These are phyloP conservation scores for Vaccinium vitisidaea DNA, from an alignment of 148 eudicot species.

Conservation along the genomic window DNA sequence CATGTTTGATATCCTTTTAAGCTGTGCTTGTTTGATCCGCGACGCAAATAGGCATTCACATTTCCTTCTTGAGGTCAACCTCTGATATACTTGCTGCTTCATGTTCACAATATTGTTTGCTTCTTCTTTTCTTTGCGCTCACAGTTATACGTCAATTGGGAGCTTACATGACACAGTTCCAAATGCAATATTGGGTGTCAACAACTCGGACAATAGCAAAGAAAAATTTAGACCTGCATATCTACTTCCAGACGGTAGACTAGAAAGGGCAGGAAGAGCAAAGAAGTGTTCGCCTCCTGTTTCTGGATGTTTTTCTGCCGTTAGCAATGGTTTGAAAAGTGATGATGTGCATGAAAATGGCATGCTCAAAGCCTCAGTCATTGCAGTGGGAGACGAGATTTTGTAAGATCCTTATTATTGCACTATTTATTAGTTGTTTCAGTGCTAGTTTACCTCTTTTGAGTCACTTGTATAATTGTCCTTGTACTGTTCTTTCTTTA, in stretches of 20 bases:
- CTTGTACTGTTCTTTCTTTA: constrained; percentile 1
- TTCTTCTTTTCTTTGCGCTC: constrained; percentile 8
- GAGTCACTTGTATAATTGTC: neutral
- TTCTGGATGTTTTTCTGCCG: constrained; percentile 26
- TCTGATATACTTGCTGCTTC: neutral
- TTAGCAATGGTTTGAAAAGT: constrained; percentile 52
- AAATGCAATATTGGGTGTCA: constrained; percentile 55
- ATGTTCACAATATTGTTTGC: neutral
- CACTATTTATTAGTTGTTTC: neutral
- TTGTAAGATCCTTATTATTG: constrained; percentile 60
- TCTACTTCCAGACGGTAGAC: constrained; percentile 86
- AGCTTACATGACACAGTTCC: constrained; percentile 94
- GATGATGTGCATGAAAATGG: constrained; percentile 32
- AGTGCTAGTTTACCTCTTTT: neutral
- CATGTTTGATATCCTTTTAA: neutral
- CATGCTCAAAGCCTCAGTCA: constrained; percentile 69
- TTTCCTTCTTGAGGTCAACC: neutral
- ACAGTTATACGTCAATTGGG: constrained; percentile 93
- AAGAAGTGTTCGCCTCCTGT: constrained; percentile 46
- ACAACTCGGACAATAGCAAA: constrained; percentile 40
- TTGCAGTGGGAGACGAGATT: constrained; percentile 93
- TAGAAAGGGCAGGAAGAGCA: constrained; percentile 93
- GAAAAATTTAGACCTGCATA: constrained; percentile 77
- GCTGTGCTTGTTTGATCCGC: constrained; percentile 11
- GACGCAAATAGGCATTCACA: neutral